Base-by-base conservation (phyloP, 2,329 filamentous ascomycete species). In the Xylaria sp. region DNA sequence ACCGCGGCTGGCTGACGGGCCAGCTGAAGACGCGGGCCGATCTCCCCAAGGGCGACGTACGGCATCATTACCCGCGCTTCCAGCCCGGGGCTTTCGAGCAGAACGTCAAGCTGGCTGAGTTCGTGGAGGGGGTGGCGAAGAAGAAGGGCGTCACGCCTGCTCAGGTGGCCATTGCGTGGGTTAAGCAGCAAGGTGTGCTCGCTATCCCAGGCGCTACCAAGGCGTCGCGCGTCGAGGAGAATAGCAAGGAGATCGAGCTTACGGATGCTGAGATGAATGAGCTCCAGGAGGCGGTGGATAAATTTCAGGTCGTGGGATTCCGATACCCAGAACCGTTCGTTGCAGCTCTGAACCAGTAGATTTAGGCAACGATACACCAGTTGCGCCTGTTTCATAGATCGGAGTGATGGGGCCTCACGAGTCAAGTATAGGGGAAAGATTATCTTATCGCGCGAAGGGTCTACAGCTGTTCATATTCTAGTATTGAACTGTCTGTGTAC, bases 111-210 rank as follows among this genome's bases (percentile, higher is more conserved):
- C 61, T 73, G 2, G 71, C 69, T 13, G 56, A 68, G 7, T 63
- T 66, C 25, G 31, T 73, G 6, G 56, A 66, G 23, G 59, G 25
- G 1, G 31, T 73, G 39, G 69, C 69, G 3, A 25, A 46, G 23
- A 78, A 79, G 67, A 89, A 88, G 75, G 80, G 80, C 0, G 81
- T 78, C 52, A 87, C 85, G 1, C 73, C 82, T 4, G 82, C 82
- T 2, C 87, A 90, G 77, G 76, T 90, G 13, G 87, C 87, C 3
- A 76, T 90, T 13, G 82, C 80, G 20, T 90, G 88, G 86, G 78
- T 86, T 2, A 72, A 79, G 51, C 73, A 77, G 3, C 81, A 83
- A 61, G 83, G 79, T 62, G 18, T 46, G 1, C 12, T 44, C 15
- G 13, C 41, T 44, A 44, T 44, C 67, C 90, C 90, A 0, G 90